A percentile compares a stretch with the other conserved stretches of the same genome.
Conservation (phyloP, 352 stramenopile genomes). For the Thraustotheca clavata region DNA sequence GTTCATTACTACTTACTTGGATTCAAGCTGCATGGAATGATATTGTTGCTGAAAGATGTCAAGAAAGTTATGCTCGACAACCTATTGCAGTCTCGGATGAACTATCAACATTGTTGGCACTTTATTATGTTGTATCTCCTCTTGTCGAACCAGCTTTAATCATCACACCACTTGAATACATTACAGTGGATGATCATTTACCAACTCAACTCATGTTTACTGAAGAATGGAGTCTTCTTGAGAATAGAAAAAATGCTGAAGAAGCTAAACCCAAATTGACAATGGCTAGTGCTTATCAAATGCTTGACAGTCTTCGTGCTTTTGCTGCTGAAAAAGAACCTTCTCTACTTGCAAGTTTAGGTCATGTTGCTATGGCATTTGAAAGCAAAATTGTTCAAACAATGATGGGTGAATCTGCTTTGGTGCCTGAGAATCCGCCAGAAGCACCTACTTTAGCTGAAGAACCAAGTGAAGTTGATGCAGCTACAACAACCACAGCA, state of each 20-base stretch:
- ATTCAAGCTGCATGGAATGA: background rate
- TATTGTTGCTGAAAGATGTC: background rate
- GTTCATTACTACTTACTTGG: constrained; percentile 6
- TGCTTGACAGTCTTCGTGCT: constrained; percentile 2
- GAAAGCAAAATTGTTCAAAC: constrained; percentile 2
- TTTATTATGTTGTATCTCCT: constrained; percentile 9
- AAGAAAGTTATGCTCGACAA: background rate
- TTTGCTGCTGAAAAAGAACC: constrained; percentile 10
- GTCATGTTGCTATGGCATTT: background rate
- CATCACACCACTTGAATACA: constrained; percentile 1
- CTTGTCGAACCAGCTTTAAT: constrained; percentile 6
- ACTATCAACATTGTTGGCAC: constrained; percentile 1
- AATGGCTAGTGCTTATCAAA: background rate
- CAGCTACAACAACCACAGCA: background rate
- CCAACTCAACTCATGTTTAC: constrained; percentile 22
- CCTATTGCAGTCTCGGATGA: background rate
- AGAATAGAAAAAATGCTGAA: background rate
- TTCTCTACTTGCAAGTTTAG: background rate
- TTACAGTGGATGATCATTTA: constrained; percentile 15
- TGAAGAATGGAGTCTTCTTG: constrained; percentile 17
- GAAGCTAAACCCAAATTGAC: background rate
- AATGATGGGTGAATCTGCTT: no score
- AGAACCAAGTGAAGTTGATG: background rate
- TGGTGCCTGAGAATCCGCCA: no score
- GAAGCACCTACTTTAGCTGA: background rate